These are phyloP conservation scores for Colletotrichum gloeosporioides DNA, from an alignment of 2,329 filamentous ascomycete species.

Conservation along the genomic window DNA sequence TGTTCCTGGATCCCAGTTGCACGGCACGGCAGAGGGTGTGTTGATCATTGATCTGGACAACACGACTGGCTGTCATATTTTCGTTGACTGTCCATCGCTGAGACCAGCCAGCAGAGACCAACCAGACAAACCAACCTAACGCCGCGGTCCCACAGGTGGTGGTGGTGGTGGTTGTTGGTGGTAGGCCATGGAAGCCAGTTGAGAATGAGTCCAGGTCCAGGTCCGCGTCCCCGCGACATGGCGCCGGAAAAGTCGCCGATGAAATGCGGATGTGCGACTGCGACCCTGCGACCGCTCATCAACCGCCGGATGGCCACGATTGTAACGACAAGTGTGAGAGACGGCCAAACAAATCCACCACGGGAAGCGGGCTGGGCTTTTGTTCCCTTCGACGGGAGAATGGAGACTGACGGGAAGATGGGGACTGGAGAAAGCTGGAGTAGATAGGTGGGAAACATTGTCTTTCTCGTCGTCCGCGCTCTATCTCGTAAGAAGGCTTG, in stretches of 20 bases:
- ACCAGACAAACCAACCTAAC: background rate
- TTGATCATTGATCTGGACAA: background rate
- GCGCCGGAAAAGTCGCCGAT: background rate
- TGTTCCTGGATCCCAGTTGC: conserved; percentile 16
- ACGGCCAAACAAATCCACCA: background rate
- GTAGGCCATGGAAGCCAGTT: background rate
- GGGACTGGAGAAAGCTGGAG: background rate
- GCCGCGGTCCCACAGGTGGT: background rate
- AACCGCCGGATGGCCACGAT: background rate
- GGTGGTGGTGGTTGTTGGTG: background rate
- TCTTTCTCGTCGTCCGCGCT: background rate
- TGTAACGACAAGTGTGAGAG: conserved; percentile 11
- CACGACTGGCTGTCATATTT: conserved; percentile 7
- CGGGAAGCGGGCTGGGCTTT: background rate
- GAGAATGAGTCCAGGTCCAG: background rate
- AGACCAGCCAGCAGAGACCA: background rate
- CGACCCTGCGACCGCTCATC: background rate
- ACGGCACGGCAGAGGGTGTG: background rate
- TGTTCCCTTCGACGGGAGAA: background rate
- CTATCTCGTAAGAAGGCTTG: background rate
- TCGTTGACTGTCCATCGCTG: background rate
- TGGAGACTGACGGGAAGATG: background rate
- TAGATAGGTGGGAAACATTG: background rate
- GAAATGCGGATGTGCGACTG: background rate
- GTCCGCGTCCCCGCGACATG: background rate